These are phyloP conservation scores for Pseudozyma sp. DNA, from an alignment of 1,284 basidiomycete genomes.

Conservation along the genomic window DNA sequence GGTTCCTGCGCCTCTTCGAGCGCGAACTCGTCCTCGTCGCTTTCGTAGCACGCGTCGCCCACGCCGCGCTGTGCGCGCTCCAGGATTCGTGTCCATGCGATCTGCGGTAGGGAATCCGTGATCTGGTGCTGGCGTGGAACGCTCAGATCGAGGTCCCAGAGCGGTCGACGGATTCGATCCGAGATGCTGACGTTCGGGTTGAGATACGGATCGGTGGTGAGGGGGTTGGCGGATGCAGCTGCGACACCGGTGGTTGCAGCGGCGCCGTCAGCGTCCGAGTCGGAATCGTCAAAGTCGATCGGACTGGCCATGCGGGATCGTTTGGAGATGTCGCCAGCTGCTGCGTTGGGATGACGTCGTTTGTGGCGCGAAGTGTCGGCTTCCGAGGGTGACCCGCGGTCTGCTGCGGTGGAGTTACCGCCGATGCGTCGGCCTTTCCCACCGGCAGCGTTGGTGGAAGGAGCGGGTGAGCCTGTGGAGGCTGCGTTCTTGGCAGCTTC, in stretches of 20 bases:
- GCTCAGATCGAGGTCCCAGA: slow-evolving; percentile 54
- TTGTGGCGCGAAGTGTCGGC: slow-evolving; percentile 23
- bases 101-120: slow-evolving; percentile 33
- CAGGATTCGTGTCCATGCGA: slow-evolving; percentile 60
- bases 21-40: slow-evolving; percentile 58
- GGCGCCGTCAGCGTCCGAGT: slow-evolving; percentile 12
- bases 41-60: slow-evolving; percentile 63
- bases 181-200: slow-evolving; percentile 26
- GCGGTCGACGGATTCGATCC: slow-evolving; percentile 34
- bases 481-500: slow-evolving; percentile 55
- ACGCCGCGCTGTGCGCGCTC: slow-evolving; percentile 60
- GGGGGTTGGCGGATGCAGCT: slow-evolving; percentile 19
- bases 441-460: slow-evolving; percentile 32
- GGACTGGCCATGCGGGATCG: slow-evolving; percentile 46
- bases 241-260: not conserved
- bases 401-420: slow-evolving; percentile 19
- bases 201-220: slow-evolving; percentile 39
- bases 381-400: slow-evolving; percentile 35
- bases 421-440: slow-evolving; percentile 27
- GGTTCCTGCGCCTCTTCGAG: slow-evolving; percentile 48
- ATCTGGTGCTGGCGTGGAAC: slow-evolving; percentile 26
- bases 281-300: slow-evolving; percentile 35
- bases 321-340: slow-evolving; percentile 36
- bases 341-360: slow-evolving; percentile 18
- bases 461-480: slow-evolving; percentile 28